Evolutionary conservation across 441 rosid species (phyloP).

Genomic region (Viola pubescens): DNA sequence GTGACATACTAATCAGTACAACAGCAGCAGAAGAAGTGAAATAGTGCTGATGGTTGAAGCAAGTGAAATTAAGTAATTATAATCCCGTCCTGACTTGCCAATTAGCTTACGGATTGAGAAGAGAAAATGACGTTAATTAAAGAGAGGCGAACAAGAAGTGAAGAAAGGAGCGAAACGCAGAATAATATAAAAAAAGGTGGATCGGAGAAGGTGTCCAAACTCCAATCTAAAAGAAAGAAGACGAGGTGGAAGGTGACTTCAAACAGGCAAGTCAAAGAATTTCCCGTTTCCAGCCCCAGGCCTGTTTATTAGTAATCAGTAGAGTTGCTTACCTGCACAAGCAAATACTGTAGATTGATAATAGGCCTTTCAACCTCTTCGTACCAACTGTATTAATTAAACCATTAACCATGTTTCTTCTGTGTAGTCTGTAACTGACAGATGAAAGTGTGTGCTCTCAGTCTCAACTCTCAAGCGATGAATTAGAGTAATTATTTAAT

Average conservation of each 20-base stretch:
- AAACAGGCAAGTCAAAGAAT: neutral
- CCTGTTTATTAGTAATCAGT: neutral
- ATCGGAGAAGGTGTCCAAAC: too few relatives aligned
- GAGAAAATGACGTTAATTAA: too few relatives aligned
- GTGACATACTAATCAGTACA: conserved; percentile 31
- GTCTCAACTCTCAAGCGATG: neutral
- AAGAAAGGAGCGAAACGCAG: too few relatives aligned
- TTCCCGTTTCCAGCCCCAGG: too few relatives aligned
- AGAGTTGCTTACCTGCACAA: neutral
- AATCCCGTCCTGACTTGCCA: neutral
- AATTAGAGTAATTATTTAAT: neutral
- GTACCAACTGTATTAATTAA: neutral
- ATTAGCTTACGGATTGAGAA: too few relatives aligned
- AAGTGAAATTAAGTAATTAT: neutral
- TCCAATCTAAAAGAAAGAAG: neutral
- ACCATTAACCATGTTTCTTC: too few relatives aligned
- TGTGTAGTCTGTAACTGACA: too few relatives aligned
- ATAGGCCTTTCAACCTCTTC: neutral
- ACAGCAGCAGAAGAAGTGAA: neutral
- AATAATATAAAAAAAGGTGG: too few relatives aligned
- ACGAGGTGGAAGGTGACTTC: neutral
- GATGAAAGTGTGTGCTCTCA: neutral
- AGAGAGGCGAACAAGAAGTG: too few relatives aligned
- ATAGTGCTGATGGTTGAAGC: conserved; percentile 9
- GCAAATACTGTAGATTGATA: neutral